phyloP scores from a whole-genome alignment of 306 rosid species.

The Crotalaria pallida region DNA sequence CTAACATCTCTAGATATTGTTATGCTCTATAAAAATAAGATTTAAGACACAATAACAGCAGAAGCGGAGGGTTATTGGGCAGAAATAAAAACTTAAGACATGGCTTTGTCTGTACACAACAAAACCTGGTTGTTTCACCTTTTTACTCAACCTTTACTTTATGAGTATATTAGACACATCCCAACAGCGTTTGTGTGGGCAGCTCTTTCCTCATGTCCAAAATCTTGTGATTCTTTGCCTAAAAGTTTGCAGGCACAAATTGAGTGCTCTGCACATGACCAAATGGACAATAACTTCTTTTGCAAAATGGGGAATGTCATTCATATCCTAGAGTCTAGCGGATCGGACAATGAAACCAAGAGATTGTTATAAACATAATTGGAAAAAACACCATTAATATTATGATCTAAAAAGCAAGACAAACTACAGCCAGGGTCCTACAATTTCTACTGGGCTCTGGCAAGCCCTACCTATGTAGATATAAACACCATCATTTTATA shows the following conservation, averaged over 20 bases:
- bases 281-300: not conserved
- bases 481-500: slow-evolving; percentile 24
- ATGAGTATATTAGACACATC: not conserved
- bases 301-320: not conserved
- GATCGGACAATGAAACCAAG: not conserved
- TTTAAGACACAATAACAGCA: no score
- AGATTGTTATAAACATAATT: slow-evolving; percentile 6
- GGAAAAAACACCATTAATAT: slow-evolving; percentile 9
- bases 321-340: not conserved
- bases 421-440: slow-evolving; percentile 16
- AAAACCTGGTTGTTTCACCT: no score
- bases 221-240: not conserved
- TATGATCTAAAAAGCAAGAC: slow-evolving; percentile 22
- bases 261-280: not conserved
- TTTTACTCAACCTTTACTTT: no score
- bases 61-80: no score
- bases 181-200: not conserved
- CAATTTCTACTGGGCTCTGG: slow-evolving; percentile 27
- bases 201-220: not conserved
- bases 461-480: slow-evolving; percentile 30
- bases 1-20: no score
- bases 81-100: no score
- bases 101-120: not conserved
- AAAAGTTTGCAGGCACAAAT: not conserved
- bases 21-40: no score